Evolutionary conservation across 768 basidiomycete genomes (phyloP).

Genomic region (Psilocybe subaeruginosa): DNA sequence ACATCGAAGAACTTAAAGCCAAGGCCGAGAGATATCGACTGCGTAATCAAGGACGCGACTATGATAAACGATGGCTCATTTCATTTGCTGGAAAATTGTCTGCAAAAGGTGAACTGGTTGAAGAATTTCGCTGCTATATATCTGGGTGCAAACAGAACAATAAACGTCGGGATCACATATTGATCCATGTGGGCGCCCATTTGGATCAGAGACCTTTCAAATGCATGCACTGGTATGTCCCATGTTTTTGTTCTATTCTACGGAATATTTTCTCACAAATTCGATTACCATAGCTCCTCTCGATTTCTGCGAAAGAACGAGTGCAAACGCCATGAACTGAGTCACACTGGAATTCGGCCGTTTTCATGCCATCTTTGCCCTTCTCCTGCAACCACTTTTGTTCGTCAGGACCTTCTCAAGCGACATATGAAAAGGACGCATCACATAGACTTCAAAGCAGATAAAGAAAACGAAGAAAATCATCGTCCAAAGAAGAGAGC

Average conservation of each 20-base stretch:
- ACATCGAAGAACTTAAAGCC: constrained; percentile 52
- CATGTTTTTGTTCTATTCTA: neutral
- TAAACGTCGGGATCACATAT: constrained; percentile 74
- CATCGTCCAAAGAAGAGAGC: constrained; percentile 26
- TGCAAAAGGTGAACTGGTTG: constrained; percentile 53
- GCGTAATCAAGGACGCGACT: constrained; percentile 57
- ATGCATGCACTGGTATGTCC: constrained; percentile 63
- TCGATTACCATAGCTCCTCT: constrained; percentile 43
- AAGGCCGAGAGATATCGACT: constrained; percentile 57
- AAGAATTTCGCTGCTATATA: constrained; percentile 72
- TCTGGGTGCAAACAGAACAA: constrained; percentile 67
- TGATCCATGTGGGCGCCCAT: constrained; percentile 75
- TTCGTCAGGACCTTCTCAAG: constrained; percentile 69
- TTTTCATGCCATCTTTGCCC: constrained; percentile 61
- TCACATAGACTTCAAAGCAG: constrained; percentile 34
- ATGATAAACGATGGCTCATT: constrained; percentile 67
- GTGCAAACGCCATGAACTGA: constrained; percentile 74
- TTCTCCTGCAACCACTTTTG: constrained; percentile 51
- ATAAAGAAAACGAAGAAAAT: constrained; percentile 29
- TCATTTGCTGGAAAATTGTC: constrained; percentile 72
- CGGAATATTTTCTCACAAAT: constrained; percentile 1
- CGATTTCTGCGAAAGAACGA: constrained; percentile 77
- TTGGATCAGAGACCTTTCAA: constrained; percentile 69
- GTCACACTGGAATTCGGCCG: constrained; percentile 62
- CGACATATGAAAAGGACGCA: constrained; percentile 67